phyloP scores from a whole-genome alignment of 768 basidiomycete genomes.

The Serendipita sp. region DNA sequence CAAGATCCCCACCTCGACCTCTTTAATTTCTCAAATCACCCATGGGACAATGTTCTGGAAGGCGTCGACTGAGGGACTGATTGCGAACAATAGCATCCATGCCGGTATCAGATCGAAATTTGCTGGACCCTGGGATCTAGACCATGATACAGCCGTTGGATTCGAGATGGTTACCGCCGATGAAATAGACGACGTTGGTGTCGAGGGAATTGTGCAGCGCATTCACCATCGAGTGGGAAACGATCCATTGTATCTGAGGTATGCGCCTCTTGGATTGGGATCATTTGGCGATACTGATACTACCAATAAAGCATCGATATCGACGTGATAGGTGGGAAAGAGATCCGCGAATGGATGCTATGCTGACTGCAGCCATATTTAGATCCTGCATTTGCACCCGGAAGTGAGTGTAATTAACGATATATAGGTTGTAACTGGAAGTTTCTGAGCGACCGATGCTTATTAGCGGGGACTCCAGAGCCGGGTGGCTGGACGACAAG shows the following conservation, averaged over 20 bases:
- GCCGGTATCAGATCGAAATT: constrained; percentile 76
- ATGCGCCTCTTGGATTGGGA: constrained; percentile 12
- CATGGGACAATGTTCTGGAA: constrained; percentile 80
- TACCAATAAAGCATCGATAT: constrained; percentile 47
- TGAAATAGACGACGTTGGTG: constrained; percentile 69
- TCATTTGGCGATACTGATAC: background rate
- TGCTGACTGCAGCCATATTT: constrained; percentile 30
- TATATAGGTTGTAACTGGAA: background rate
- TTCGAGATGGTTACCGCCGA: constrained; percentile 67
- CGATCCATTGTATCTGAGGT: constrained; percentile 69
- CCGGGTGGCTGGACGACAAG: constrained; percentile 73
- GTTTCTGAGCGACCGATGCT: background rate
- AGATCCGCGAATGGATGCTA: background rate
- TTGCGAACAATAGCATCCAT: constrained; percentile 61
- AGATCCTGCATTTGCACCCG: constrained; percentile 68
- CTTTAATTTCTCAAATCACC: constrained; percentile 41
- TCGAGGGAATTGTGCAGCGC: constrained; percentile 47
- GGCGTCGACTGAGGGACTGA: constrained; percentile 60
- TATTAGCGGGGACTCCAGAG: constrained; percentile 65
- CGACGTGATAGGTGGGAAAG: constrained; percentile 50
- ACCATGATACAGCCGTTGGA: constrained; percentile 54
- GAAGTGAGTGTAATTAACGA: constrained; percentile 26
- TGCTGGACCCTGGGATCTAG: constrained; percentile 48
- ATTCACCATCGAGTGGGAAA: constrained; percentile 60
- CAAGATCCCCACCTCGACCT: constrained; percentile 13